Evolutionary conservation across 805 yeast genomes (phyloP), one percentile per base, ranked within the genome.

Genomic region (Candida silvatica): DNA sequence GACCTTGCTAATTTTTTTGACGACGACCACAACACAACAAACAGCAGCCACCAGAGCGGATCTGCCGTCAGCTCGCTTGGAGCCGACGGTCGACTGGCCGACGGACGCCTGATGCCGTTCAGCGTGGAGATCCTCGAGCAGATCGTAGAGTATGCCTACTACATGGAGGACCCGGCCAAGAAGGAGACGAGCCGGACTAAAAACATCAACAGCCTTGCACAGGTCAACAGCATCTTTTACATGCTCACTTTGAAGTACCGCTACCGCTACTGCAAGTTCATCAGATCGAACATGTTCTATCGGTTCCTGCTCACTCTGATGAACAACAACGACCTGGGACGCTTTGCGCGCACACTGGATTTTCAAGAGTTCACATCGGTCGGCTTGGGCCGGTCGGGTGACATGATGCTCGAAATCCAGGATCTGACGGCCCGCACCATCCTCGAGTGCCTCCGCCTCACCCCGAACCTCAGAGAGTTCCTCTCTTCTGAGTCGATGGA

Each of bases 381-480:
- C 32, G 96, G 96, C 0, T 66, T 87, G 32, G 96, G 96, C 2
- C 66, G 96, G 43, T 82, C 96, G 0, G 85, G 83, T 8, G 71
- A 80, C 46, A 87, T 87, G 95, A 88, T 83, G 59, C 79, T 74
- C 56, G 94, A 83, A 57, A 87, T 87, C 46, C 94, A 87, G 57
- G 83, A 84, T 83, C 85, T 87, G 27, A 87, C 95, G 0, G 66
- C 79, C 27, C 61, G 63, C 19, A 87, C 95, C 3, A 75, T 87
- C 17, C 56, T 71, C 31, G 64, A 72, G 17, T 83, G 85, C 38
- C 62, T 87, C 20, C 50, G 58, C 34, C 55, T 73, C 38, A 77
- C 83, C 1, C 81, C 85, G 0, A 77, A 80, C 43, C 58, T 88
- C 34, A 59, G 72, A 8, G 95, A 87, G 53, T 85, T 88, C 53